Evolutionary conservation across 2,329 filamentous ascomycete species (phyloP), one percentile per base, ranked within the genome.

Genomic region (Celoporthe dispersa): DNA sequence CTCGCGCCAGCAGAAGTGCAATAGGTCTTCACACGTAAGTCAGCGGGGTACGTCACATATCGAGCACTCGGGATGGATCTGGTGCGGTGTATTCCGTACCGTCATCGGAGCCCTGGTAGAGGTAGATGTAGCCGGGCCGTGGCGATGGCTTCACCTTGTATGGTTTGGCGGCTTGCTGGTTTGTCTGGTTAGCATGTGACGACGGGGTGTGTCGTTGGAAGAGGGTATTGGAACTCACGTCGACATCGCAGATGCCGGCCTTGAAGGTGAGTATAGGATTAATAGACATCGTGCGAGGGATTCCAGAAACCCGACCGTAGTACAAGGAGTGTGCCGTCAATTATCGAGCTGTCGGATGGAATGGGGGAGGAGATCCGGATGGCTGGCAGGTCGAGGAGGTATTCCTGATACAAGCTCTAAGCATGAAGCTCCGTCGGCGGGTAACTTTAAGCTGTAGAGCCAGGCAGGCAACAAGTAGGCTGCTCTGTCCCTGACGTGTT

Each of bases 1-100:
- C 77, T 93, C 90, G 74, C 94, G 92, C 97, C 97, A 99, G 88
- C 94, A 98, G 84, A 99, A 97, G 84, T 98, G 94, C 72, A 97
- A 87, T 71, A 99, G 88, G 66, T 98, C 92, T 94, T 74, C 51
- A 37, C 16, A 44, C 37, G 57, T n/a, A 22, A 33, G 33, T 72
- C 37, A 72, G 57, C n/a, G 22, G 37, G 22, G 9, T 9, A 41
- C 11, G 59, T 22, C 22, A n/a, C 37, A n/a, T n/a, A n/a, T n/a
- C 59, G 59, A 37, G 22, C 35, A 67, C n/a, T 9, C 14, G 11
- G 19, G 25, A 5, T 16, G 37, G 14, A 3, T n/a, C n/a, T 25
- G 35, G 6, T 28, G n/a, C 63, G 48, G 31, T 53, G 55, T 3
- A 63, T 48, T 59, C 12, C 41, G 16, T 77, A 81, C 91, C 95